Evolutionary conservation across 2,329 filamentous ascomycete genomes (phyloP), one percentile per base, ranked within the genome.

Genomic region (Aspergillus sp.): DNA sequence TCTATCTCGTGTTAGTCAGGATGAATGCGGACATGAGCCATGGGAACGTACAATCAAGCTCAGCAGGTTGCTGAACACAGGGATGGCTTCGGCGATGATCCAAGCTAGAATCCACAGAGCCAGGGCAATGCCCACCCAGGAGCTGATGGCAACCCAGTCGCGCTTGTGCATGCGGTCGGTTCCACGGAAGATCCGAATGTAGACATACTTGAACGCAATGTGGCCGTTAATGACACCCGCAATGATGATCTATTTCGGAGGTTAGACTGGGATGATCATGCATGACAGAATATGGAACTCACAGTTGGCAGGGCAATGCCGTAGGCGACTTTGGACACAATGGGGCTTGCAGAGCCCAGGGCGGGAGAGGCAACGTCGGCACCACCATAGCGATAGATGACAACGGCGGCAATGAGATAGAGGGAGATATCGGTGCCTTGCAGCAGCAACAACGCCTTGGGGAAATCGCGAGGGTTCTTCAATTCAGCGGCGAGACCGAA

Each of bases 161-260:
- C 76, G 75, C 58, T 78, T 76, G 50, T 76, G 73, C 68, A 82
- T 74, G 60, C 81, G 79, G 60, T 82, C 78, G 6, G 81, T 85
- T 54, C 81, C 79, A 17, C 78, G 73, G 73, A 88, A 88, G 6
- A 86, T 65, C 25, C 86, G 81, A 3, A 83, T 72, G 62, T 87
- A 89, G 53, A 88, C 74, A 60, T 86, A 86, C 63, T 87, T 88
- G 50, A 78, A 78, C 2, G 84, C 84, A 2, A 89, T 82, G 54
- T 86, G 82, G 11, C 81, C 85, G 64, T 88, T 86, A 57, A 90
- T 86, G 5, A 88, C 85, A 49, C 87, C 87, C 0, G 86, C 84
- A 46, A 90, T 82, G 45, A 89, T 75, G 53, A 89, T 89, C 70
- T 71, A 49, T 14, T 29, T 5, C 40, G 23, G 54, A 45, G 52